Evolutionary conservation across 495 filamentous ascomycete genomes (phyloP), one percentile per base, ranked within the genome.

Genomic region (Oleoguttula mirabilis): DNA sequence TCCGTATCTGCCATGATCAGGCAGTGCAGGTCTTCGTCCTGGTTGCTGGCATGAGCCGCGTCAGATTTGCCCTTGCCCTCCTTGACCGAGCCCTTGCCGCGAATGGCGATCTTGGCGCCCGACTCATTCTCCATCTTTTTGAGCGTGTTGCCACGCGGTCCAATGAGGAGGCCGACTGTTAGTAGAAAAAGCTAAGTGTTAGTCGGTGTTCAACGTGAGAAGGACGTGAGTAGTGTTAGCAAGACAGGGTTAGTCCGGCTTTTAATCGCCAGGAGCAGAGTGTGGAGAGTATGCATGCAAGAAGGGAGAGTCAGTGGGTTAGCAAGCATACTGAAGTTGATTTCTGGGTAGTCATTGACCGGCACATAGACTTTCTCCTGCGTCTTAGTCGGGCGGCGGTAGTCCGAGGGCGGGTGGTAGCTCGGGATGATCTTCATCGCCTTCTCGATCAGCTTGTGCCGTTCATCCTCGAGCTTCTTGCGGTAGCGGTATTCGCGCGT

Each of bases 241-340:
- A 60, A 50, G 65, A 63, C 55, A 56, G 66, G 64, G 69, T 79
- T 79, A 79, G 73, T 16, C 33, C 27, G 41, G 36, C 44, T 40
- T 45, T 49, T 42, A 33, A 49, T 43, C 39, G 43, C 43, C 41
- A 48, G 41, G 36, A 48, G 39, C 45, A 44, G 31, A 39, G 30
- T 40, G 33, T 23, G 39, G 19, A 47, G 43, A 24, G 36, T 27
- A 47, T 22, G 39, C 37, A 62, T 58, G 11, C 25, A 21, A 45
- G 62, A 76, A 66, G 65, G 79, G 83, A 80, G 84, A 80, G 45
- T 54, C 55, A 41, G 58, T 86, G 84, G 87, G 86, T 93, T 93
- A 92, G 86, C 79, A 82, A 88, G 88, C 88, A 84, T 94, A 98
- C 90, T 96, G 84, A 96, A 99, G 83, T 99, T 99, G 83, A 99